These are phyloP conservation scores for Tolypocladium tropicale DNA, from an alignment of 2,329 filamentous ascomycete genomes.

Conservation along the genomic window DNA sequence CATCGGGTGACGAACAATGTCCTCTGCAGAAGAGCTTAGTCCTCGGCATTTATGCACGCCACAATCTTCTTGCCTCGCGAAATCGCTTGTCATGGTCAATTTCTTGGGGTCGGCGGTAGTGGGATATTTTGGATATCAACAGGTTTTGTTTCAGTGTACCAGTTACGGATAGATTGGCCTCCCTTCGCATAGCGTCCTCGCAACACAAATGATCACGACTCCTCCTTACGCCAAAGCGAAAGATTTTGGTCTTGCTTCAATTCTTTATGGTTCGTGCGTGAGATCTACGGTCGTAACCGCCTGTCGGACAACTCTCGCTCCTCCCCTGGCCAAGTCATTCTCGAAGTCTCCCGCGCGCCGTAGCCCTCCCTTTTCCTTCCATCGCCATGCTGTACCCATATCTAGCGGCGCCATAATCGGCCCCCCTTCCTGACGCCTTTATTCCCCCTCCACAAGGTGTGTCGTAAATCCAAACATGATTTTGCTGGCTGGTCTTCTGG, in stretches of 20 bases:
- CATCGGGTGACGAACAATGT: not conserved
- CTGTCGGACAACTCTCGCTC: slow-evolving; percentile 10
- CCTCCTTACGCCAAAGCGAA: not conserved
- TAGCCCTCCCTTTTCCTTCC: not conserved
- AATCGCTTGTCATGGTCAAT: not conserved
- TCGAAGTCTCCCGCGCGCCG: not conserved
- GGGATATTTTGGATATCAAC: not conserved
- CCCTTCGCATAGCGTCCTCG: not conserved
- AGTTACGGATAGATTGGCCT: not conserved
- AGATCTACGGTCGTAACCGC: slow-evolving; percentile 17
- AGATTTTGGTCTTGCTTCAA: not conserved
- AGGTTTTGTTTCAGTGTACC: not conserved
- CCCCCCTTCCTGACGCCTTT: slow-evolving; percentile 4
- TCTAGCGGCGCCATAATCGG: slow-evolving; percentile 4
- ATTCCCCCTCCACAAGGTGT: slow-evolving; percentile 4
- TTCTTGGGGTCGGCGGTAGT: not conserved
- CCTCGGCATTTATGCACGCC: not conserved
- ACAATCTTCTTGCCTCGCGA: not conserved
- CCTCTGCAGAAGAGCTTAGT: not conserved
- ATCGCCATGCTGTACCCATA: not conserved
- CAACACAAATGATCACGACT: not conserved
- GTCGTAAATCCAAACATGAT: slow-evolving; percentile 11
- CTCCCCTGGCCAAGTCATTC: not conserved
- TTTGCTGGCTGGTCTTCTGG: slow-evolving; percentile 3
- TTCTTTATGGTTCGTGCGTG: slow-evolving; percentile 13